These are phyloP conservation scores for Monosporozyma yasuniensis DNA, from an alignment of 805 yeast genomes.

Conservation along the genomic window DNA sequence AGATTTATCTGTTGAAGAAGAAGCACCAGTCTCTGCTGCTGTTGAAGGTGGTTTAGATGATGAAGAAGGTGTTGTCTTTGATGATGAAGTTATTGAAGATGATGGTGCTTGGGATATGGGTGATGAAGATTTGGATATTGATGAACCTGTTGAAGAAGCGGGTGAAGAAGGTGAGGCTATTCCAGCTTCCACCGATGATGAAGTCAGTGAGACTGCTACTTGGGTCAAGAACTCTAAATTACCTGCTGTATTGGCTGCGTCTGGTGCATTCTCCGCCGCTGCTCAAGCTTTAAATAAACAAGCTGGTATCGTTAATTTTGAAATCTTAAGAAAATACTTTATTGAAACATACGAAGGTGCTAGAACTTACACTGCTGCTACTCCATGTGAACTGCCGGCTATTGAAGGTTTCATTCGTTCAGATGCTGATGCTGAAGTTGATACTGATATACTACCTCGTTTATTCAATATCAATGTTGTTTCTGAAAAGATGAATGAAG, in stretches of 20 bases:
- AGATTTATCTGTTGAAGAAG: constrained; percentile 42
- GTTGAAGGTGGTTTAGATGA: constrained; percentile 15
- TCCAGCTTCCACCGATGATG: constrained; percentile 24
- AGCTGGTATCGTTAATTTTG: constrained; percentile 76
- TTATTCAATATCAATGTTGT: constrained; percentile 67
- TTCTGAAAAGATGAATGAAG: constrained; percentile 52
- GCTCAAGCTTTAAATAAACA: constrained; percentile 88
- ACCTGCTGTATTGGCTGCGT: constrained; percentile 89
- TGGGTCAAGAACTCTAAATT: constrained; percentile 88
- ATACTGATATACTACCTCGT: constrained; percentile 47
- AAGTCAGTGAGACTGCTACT: constrained; percentile 50
- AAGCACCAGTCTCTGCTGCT: neutral
- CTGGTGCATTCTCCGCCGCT: constrained; percentile 94
- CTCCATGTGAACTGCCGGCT: constrained; percentile 62
- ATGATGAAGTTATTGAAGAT: constrained; percentile 43
- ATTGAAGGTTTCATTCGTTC: constrained; percentile 57
- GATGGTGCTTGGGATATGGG: constrained; percentile 77
- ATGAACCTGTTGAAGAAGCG: constrained; percentile 38
- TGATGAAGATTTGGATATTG: constrained; percentile 69
- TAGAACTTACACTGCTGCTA: constrained; percentile 63
- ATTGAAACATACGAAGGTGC: constrained; percentile 75
- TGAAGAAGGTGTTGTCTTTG: constrained; percentile 31
- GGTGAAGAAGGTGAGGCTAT: constrained; percentile 37
- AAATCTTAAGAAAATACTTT: constrained; percentile 77
- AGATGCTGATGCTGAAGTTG: constrained; percentile 27